Evolutionary conservation across 78 protist species (phyloP).

Genomic region (Ministeria vibrans): DNA sequence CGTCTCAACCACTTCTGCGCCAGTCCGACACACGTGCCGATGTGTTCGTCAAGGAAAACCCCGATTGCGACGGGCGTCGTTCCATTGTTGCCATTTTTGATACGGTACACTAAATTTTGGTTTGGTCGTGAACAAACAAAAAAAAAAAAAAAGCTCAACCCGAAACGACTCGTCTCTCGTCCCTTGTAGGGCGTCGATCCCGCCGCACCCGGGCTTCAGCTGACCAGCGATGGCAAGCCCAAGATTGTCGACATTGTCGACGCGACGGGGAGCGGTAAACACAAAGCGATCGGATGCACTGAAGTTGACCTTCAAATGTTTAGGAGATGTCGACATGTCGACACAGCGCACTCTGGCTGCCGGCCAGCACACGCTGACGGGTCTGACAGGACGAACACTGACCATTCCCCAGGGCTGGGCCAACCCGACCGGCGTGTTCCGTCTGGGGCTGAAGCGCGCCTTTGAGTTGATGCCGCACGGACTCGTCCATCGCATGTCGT

Average conservation of each 20-base stretch:
- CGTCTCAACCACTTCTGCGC: no score
- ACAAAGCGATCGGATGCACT: no score
- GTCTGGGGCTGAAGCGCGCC: slow-evolving; percentile 15
- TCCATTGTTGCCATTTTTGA: slow-evolving; percentile 44
- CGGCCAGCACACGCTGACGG: slow-evolving; percentile 3
- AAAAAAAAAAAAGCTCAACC: neutral
- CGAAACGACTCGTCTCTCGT: neutral
- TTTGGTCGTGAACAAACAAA: neutral
- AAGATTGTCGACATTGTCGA: slow-evolving; percentile 70
- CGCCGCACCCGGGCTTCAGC: slow-evolving; percentile 60
- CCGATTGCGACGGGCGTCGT: no score
- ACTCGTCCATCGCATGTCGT: slow-evolving; percentile 10
- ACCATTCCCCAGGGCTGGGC: neutral
- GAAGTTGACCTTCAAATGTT: no score
- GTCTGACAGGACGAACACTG: slow-evolving; percentile 18
- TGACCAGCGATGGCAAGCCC: slow-evolving; percentile 65
- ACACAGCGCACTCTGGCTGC: neutral
- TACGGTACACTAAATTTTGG: neutral
- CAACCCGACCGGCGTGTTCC: slow-evolving; percentile 8
- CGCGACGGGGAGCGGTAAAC: slow-evolving; percentile 33
- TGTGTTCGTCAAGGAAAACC: no score
- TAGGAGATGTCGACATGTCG: slow-evolving; percentile 56
- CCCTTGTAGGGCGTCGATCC: slow-evolving; percentile 58
- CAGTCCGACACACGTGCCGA: no score
- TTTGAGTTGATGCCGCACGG: slow-evolving; percentile 28